phyloP scores from a whole-genome alignment of 108 stramenopile species.

The Cylindrotheca closterium region DNA sequence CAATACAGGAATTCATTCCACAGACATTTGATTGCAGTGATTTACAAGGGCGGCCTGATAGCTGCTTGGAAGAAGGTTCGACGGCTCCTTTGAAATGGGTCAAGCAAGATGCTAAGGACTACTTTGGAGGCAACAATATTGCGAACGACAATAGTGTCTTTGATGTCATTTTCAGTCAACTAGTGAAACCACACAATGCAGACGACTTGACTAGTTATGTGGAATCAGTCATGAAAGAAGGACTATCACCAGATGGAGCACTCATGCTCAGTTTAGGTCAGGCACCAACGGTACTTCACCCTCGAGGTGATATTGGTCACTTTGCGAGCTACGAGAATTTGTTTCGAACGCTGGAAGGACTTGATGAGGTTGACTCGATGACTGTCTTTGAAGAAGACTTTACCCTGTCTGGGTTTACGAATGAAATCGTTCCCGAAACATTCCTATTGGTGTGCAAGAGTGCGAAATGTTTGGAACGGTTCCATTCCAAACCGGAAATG shows the following conservation, averaged over 20 bases:
- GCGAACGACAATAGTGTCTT: background rate
- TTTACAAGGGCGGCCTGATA: background rate
- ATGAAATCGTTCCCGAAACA: slow-evolving; percentile 26
- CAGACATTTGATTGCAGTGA: background rate
- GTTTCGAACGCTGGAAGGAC: background rate
- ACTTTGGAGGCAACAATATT: background rate
- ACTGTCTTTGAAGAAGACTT: background rate
- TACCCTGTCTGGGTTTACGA: background rate
- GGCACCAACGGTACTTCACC: background rate
- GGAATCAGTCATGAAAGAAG: background rate
- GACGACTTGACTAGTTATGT: background rate
- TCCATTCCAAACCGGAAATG: slow-evolving; percentile 41
- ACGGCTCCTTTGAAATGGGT: background rate
- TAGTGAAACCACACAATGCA: background rate
- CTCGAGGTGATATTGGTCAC: background rate
- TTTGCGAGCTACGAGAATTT: background rate
- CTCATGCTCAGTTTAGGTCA: background rate
- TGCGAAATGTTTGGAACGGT: slow-evolving; percentile 29
- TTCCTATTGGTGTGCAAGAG: slow-evolving; percentile 56
- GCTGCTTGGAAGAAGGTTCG: background rate
- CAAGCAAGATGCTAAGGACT: background rate
- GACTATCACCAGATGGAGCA: background rate
- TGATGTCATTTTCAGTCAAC: background rate
- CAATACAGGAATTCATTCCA: background rate
- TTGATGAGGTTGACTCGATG: background rate